phyloP scores from a whole-genome alignment of 192 early-diverging fungal genomes.

The Linnemannia schmuckeri region DNA sequence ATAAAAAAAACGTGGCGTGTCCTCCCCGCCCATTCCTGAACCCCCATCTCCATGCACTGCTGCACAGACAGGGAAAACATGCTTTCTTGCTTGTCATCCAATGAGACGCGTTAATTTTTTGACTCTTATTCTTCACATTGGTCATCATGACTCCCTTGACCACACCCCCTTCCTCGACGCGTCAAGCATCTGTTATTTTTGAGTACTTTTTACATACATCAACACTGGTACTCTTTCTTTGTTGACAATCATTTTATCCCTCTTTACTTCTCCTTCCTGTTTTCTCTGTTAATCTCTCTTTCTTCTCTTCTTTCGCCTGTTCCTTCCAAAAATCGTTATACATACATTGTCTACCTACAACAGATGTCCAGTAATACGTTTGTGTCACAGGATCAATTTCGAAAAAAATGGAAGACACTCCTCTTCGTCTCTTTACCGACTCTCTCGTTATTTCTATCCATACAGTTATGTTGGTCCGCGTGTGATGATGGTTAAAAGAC shows the following conservation, averaged over 20 bases:
- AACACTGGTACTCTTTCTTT: neutral
- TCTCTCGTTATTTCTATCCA: neutral
- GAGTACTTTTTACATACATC: neutral
- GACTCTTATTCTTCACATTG: neutral
- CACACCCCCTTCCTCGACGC: too few relatives aligned
- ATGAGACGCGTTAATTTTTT: neutral
- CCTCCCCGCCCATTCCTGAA: neutral
- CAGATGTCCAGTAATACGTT: neutral
- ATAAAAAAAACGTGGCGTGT: neutral
- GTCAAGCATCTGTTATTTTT: too few relatives aligned
- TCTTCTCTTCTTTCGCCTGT: neutral
- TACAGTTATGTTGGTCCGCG: neutral
- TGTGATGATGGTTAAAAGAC: neutral
- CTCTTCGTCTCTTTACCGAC: neutral
- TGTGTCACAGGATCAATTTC: neutral
- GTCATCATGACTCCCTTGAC: neutral
- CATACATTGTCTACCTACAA: neutral
- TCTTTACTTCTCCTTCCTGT: neutral
- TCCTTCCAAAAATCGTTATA: neutral
- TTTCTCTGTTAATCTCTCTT: neutral
- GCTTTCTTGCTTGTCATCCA: neutral
- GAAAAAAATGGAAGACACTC: neutral
- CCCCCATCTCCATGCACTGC: neutral
- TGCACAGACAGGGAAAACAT: neutral
- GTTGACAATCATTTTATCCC: neutral